A percentile compares a stretch with the other conserved stretches of the same genome.
Conservation (phyloP, 2,329 filamentous ascomycete species). For the Xylariales sp. region DNA sequence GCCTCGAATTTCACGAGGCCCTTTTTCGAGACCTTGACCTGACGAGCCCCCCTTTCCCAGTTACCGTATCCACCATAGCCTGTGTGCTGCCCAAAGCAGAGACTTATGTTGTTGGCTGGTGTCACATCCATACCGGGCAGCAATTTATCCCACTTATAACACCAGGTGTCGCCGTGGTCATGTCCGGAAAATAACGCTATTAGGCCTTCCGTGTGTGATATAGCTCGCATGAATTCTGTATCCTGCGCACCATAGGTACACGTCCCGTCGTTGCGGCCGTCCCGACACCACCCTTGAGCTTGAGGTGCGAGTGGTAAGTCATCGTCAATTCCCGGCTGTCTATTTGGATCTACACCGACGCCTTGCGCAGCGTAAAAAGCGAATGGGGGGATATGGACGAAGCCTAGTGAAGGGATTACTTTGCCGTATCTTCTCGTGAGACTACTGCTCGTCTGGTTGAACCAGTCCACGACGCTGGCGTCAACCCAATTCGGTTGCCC, state of each 20-base stretch:
- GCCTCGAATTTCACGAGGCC: conserved; percentile 55
- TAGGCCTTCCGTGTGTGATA: conserved; percentile 65
- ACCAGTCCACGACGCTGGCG: conserved; percentile 58
- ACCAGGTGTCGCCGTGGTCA: conserved; percentile 73
- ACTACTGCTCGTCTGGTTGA: conserved; percentile 50
- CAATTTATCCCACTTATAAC: conserved; percentile 58
- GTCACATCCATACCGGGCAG: conserved; percentile 48
- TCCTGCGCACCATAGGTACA: conserved; percentile 64
- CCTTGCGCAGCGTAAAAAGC: conserved; percentile 56
- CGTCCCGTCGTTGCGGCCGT: conserved; percentile 52
- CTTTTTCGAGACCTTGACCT: conserved; percentile 62
- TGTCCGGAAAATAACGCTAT: conserved; percentile 73
- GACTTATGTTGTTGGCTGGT: conserved; percentile 53
- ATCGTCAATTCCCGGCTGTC: conserved; percentile 59
- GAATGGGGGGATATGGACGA: conserved; percentile 62
- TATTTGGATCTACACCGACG: conserved; percentile 52
- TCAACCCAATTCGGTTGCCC: conserved; percentile 60
- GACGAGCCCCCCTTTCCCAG: conserved; percentile 70
- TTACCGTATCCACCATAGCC: conserved; percentile 77
- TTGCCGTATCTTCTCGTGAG: conserved; percentile 50
- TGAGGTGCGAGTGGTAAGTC: conserved; percentile 56
- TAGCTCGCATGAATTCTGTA: conserved; percentile 70
- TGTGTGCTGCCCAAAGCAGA: conserved; percentile 73
- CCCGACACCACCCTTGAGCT: conserved; percentile 58
- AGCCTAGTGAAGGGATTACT: conserved; percentile 58